Conservation (phyloP, 2,329 filamentous ascomycete genomes). For the Talaromyces pinophilus region DNA sequence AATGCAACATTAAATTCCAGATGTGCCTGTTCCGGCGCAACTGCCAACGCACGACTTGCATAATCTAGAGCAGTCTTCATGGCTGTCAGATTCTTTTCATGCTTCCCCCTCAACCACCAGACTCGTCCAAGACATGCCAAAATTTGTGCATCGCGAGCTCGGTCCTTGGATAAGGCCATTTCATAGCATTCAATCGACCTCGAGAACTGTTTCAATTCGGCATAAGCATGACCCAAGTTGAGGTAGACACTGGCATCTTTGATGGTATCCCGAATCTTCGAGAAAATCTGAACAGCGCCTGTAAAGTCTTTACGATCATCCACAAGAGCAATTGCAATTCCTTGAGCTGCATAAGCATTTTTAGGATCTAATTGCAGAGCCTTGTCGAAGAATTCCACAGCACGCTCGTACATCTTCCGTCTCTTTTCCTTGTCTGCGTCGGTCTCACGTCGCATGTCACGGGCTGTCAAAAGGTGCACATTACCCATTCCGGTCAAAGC, state of each 20-base stretch:
- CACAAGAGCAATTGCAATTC: conserved; percentile 87
- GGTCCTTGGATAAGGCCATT: conserved; percentile 74
- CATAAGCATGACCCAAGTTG: conserved; percentile 91
- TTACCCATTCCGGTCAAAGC: conserved; percentile 97
- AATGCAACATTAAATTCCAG: conserved; percentile 98
- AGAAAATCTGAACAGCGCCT: conserved; percentile 80
- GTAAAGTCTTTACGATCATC: conserved; percentile 92
- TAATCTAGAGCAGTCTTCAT: conserved; percentile 67
- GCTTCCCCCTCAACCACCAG: conserved; percentile 78
- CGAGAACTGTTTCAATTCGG: conserved; percentile 83
- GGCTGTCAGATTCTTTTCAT: conserved; percentile 62
- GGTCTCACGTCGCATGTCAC: conserved; percentile 90
- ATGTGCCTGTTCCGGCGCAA: conserved; percentile 80
- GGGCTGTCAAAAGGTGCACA: conserved; percentile 79
- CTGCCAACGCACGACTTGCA: conserved; percentile 67
- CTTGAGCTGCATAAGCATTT: conserved; percentile 95
- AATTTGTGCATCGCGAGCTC: conserved; percentile 75
- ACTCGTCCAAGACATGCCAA: conserved; percentile 84
- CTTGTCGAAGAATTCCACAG: conserved; percentile 98
- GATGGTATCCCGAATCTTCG: conserved; percentile 85
- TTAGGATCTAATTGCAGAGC: conserved; percentile 89
- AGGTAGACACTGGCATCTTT: conserved; percentile 86
- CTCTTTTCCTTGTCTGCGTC: conserved; percentile 91
- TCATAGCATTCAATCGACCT: conserved; percentile 96
- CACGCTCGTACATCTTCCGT: conserved; percentile 80